These are phyloP conservation scores for Parafenestella ontariensis DNA, from an alignment of 2,329 filamentous ascomycete genomes.

Conservation along the genomic window DNA sequence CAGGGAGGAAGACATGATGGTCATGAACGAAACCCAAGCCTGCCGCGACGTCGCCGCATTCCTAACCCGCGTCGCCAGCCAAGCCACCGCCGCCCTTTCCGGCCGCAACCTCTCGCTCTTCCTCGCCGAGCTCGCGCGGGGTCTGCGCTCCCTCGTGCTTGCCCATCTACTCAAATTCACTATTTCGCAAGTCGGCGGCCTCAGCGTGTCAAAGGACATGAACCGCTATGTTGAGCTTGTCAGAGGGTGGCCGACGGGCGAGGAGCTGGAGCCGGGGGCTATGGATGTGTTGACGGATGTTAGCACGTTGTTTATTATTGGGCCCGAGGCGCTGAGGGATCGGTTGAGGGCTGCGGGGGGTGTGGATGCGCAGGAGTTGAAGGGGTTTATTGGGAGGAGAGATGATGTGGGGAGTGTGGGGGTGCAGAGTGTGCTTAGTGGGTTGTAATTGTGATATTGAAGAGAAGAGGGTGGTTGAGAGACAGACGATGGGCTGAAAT, in stretches of 20 bases:
- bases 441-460: conserved; percentile 15
- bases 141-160: conserved; percentile 78
- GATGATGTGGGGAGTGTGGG: conserved; percentile 84
- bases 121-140: conserved; percentile 81
- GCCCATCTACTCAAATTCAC: conserved; percentile 95
- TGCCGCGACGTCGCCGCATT: conserved; percentile 84
- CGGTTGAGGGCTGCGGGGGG: conserved; percentile 54
- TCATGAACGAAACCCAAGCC: conserved; percentile 71
- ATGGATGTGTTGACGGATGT: conserved; percentile 92
- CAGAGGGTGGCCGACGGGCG: conserved; percentile 75
- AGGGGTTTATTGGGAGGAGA: conserved; percentile 81
- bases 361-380: conserved; percentile 65
- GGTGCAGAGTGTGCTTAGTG: conserved; percentile 81
- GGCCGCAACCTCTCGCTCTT: conserved; percentile 84
- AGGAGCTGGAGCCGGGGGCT: conserved; percentile 59
- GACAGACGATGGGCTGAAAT: not conserved
- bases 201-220: conserved; percentile 97
- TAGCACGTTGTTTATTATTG: conserved; percentile 93
- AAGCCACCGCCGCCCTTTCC: conserved; percentile 74
- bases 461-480: not conserved
- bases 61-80: conserved; percentile 70
- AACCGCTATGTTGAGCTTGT: conserved; percentile 89
- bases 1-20: conserved; percentile 66
- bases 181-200: conserved; percentile 88
- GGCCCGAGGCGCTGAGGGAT: conserved; percentile 63